phyloP scores from a whole-genome alignment of 768 basidiomycete genomes.

The Udeniomyces megalosporus region DNA sequence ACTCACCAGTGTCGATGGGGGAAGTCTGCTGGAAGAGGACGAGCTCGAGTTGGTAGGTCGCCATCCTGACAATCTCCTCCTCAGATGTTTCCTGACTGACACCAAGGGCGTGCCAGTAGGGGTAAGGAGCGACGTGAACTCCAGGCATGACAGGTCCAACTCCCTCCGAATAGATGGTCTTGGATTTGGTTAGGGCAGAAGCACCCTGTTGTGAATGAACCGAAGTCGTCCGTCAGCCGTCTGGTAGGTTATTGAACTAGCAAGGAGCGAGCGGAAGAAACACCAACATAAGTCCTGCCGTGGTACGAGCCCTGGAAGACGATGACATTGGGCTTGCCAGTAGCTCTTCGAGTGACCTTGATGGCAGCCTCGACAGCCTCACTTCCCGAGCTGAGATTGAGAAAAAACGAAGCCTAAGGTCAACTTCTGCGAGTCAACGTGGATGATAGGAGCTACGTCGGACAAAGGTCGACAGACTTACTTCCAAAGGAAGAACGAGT shows the following conservation, averaged over 20 bases:
- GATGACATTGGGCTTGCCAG: constrained; percentile 73
- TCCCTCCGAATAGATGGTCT: constrained; percentile 74
- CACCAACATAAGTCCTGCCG: constrained; percentile 61
- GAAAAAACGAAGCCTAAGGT: too few relatives aligned
- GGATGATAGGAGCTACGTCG: too few relatives aligned
- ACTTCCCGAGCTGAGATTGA: constrained; percentile 46
- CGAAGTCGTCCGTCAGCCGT: too few relatives aligned
- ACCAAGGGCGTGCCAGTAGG: constrained; percentile 80
- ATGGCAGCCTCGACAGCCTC: constrained; percentile 82
- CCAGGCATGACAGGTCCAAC: constrained; percentile 20
- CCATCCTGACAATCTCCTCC: constrained; percentile 43
- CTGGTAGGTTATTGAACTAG: too few relatives aligned
- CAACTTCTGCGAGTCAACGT: too few relatives aligned
- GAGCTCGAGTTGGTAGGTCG: constrained; percentile 67
- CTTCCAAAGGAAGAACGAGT: constrained; percentile 91
- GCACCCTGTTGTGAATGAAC: not conserved
- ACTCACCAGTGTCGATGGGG: constrained; percentile 48
- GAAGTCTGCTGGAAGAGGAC: constrained; percentile 62
- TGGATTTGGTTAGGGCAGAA: constrained; percentile 36
- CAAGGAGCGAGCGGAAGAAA: too few relatives aligned
- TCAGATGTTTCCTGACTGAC: constrained; percentile 41
- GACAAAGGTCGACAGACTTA: too few relatives aligned
- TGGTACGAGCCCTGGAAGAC: constrained; percentile 87
- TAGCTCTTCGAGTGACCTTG: constrained; percentile 66
- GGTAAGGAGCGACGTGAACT: constrained; percentile 64